Percentiles rank a stretch among this genome's conserved stretches.
phyloP scores from a whole-genome alignment of 257 asterid species.

The Solanum verrucosum region DNA sequence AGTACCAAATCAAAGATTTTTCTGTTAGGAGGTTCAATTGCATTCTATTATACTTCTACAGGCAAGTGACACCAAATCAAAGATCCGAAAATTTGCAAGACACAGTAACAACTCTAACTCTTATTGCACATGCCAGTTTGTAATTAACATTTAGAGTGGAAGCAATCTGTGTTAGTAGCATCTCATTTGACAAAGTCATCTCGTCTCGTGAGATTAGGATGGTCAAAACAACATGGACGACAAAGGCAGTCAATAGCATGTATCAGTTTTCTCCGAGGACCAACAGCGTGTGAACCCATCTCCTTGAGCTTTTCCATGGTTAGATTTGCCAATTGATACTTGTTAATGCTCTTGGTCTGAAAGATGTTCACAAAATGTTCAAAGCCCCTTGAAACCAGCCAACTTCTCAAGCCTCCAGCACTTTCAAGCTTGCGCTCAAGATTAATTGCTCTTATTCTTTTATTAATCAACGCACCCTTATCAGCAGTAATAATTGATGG shows the following conservation, averaged over 20 bases:
- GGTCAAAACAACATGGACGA: constrained; percentile 71
- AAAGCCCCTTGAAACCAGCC: constrained; percentile 79
- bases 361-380: constrained; percentile 49
- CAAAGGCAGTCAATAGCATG: constrained; percentile 92
- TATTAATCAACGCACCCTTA: constrained; percentile 24
- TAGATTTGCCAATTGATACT: constrained; percentile 67
- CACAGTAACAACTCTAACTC: not conserved
- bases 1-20: not conserved
- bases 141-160: not conserved
- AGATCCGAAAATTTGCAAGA: not conserved
- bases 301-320: constrained; percentile 82
- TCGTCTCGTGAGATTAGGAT: constrained; percentile 4
- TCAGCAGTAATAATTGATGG: constrained; percentile 26
- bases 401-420: constrained; percentile 84
- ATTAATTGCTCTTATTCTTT: constrained; percentile 48
- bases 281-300: constrained; percentile 79
- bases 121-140: not conserved
- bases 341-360: constrained; percentile 38
- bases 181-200: not conserved
- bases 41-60: not conserved
- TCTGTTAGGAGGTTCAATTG: not conserved
- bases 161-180: not conserved
- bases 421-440: constrained; percentile 53
- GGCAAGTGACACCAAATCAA: not conserved
- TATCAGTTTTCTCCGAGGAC: constrained; percentile 88